phyloP scores from a whole-genome alignment of 331 rosid species.

The Arachis monticola region DNA sequence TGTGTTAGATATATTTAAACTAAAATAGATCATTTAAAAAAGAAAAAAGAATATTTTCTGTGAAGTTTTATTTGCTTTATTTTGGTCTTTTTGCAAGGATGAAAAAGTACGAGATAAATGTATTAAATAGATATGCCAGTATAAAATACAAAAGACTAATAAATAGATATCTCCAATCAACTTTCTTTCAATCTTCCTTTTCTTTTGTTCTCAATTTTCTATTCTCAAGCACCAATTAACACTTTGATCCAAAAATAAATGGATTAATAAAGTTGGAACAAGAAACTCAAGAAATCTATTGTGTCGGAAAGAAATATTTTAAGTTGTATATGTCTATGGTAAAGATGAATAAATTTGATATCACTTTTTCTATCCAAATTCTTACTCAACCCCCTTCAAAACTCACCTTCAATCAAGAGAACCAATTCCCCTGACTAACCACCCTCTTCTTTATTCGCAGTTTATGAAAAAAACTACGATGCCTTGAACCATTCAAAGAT shows the following conservation, averaged over 20 bases:
- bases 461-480: too few relatives aligned
- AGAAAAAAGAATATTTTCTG: neutral
- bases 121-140: neutral
- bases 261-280: neutral
- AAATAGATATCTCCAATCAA: neutral
- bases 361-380: neutral
- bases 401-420: neutral
- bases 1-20: neutral
- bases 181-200: slow-evolving; percentile 7
- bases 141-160: slow-evolving; percentile 5
- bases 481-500: too few relatives aligned
- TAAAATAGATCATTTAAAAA: neutral
- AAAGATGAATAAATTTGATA: neutral
- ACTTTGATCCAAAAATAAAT: neutral
- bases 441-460: too few relatives aligned
- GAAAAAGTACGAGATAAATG: neutral
- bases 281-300: slow-evolving; percentile 16
- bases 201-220: slow-evolving; percentile 4
- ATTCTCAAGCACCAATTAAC: neutral
- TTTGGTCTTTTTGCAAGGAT: neutral
- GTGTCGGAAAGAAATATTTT: slow-evolving; percentile 5
- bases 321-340: neutral
- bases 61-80: neutral
- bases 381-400: slow-evolving; percentile 14
- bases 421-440: neutral